phyloP scores from a whole-genome alignment of 805 yeast genomes.

The Starmerella khaoyaiensis region DNA sequence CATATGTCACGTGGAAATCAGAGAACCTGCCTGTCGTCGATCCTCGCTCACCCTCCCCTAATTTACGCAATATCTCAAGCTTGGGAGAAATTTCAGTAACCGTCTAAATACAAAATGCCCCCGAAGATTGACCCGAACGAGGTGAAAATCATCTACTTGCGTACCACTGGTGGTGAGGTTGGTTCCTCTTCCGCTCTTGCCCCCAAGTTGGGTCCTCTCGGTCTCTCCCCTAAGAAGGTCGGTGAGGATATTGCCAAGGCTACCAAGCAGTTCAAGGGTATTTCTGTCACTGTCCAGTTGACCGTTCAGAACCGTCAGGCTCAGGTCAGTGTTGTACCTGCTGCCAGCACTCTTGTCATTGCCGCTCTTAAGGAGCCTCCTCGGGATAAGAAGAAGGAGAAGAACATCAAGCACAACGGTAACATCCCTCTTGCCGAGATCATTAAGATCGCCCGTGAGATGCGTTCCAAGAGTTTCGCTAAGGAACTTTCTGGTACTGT shows the following conservation, averaged over 20 bases:
- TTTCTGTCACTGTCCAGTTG: constrained; percentile 96
- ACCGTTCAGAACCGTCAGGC: constrained; percentile 99
- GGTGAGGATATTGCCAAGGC: constrained; percentile 99
- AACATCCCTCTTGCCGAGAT: constrained; percentile 95
- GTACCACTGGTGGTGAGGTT: constrained; percentile 99
- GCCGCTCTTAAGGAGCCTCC: constrained; percentile 99
- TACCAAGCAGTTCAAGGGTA: constrained; percentile 97
- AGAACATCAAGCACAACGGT: constrained; percentile 99
- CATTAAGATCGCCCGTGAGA: constrained; percentile 91
- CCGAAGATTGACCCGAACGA: constrained; percentile 98
- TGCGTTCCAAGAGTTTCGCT: constrained; percentile 97
- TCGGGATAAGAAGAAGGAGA: constrained; percentile 99
- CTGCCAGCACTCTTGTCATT: constrained; percentile 97
- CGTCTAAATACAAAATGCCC: constrained; percentile 45
- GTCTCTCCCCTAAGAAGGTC: constrained; percentile 99
- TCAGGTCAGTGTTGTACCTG: constrained; percentile 94
- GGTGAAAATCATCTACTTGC: constrained; percentile 95
- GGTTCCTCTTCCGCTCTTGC: constrained; percentile 99
- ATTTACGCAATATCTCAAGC: neutral
- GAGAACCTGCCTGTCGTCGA: neutral
- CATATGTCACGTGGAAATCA: too few species aligned
- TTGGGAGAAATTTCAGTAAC: neutral
- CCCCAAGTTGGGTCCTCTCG: constrained; percentile 99
- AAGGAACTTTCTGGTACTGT: constrained; percentile 92
- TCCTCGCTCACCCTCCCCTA: constrained; percentile 2